phyloP scores from a whole-genome alignment of 2,329 filamentous ascomycete species.

The Venturia pyrina region DNA sequence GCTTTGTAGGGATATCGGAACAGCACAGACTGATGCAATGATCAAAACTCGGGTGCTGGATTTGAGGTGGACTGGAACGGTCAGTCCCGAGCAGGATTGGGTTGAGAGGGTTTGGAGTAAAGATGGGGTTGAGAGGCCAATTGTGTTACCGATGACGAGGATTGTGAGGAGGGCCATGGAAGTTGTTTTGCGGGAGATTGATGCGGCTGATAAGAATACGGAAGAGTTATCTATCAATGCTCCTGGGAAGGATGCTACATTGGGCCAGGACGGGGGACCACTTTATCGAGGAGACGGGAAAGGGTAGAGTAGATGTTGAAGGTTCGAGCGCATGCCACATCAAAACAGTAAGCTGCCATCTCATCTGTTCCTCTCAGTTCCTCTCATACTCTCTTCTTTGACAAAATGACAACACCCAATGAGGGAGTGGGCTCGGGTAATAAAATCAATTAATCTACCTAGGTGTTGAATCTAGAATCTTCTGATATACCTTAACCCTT shows the following conservation, averaged over 20 bases:
- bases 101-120: constrained; percentile 2
- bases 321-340: not conserved
- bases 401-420: too few relatives aligned
- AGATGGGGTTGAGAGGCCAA: constrained; percentile 7
- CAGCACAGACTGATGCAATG: constrained; percentile 1
- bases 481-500: too few relatives aligned
- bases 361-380: not conserved
- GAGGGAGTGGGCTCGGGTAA: too few relatives aligned
- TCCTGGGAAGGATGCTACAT: not conserved
- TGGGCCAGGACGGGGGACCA: not conserved
- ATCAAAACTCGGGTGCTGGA: constrained; percentile 4
- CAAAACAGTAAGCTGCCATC: not conserved
- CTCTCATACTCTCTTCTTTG: too few relatives aligned
- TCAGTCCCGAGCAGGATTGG: constrained; percentile 8
- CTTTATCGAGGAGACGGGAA: not conserved
- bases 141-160: constrained; percentile 10
- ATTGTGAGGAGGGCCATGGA: constrained; percentile 11
- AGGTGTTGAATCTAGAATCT: too few relatives aligned
- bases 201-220: not conserved
- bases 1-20: constrained; percentile 5
- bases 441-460: too few relatives aligned
- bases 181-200: not conserved
- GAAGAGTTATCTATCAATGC: not conserved
- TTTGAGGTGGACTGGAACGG: constrained; percentile 5
- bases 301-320: not conserved